A percentile compares a stretch with the other conserved stretches of the same genome.
These are phyloP conservation scores for Aspergillus sp. DNA, from an alignment of 2,329 filamentous ascomycete species.

Conservation along the genomic window DNA sequence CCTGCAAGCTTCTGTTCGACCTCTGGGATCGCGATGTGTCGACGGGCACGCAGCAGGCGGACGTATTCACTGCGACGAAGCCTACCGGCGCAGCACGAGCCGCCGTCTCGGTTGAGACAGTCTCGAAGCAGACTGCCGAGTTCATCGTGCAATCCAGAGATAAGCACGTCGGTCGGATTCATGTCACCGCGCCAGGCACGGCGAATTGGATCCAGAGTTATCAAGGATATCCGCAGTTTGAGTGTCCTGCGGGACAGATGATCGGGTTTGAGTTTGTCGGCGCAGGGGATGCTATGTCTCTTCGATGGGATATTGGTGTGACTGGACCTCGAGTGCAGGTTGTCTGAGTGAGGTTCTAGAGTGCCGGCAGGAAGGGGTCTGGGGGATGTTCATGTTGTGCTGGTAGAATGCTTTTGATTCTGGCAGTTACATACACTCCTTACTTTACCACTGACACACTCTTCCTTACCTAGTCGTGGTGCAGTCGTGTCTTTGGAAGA, in stretches of 20 bases:
- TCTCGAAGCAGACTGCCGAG: conserved; percentile 3
- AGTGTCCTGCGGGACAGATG: conserved; percentile 18
- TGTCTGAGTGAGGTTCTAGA: conserved; percentile 2
- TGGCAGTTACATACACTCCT: not conserved
- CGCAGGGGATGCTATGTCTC: conserved; percentile 18
- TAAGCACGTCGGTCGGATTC: conserved; percentile 18
- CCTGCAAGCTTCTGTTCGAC: conserved; percentile 23
- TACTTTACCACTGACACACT: not conserved
- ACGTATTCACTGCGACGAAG: conserved; percentile 23
- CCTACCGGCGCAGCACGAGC: conserved; percentile 7
- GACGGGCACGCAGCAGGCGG: conserved; percentile 18
- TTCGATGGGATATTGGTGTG: conserved; percentile 23
- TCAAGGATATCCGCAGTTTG: conserved; percentile 20
- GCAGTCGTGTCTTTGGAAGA: conserved; percentile 21
- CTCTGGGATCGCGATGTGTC: conserved; percentile 20
- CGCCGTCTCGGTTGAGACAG: not conserved
- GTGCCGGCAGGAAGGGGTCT: not conserved
- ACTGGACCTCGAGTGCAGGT: conserved; percentile 20
- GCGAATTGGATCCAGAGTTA: conserved; percentile 20
- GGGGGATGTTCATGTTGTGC: not conserved
- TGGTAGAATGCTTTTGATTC: not conserved
- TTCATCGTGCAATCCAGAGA: conserved; percentile 12
- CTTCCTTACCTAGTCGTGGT: conserved; percentile 18
- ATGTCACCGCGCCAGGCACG: conserved; percentile 10
- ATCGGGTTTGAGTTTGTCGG: conserved; percentile 26